These are phyloP conservation scores for Boletus sp. DNA, from an alignment of 768 basidiomycete species.

Conservation along the genomic window DNA sequence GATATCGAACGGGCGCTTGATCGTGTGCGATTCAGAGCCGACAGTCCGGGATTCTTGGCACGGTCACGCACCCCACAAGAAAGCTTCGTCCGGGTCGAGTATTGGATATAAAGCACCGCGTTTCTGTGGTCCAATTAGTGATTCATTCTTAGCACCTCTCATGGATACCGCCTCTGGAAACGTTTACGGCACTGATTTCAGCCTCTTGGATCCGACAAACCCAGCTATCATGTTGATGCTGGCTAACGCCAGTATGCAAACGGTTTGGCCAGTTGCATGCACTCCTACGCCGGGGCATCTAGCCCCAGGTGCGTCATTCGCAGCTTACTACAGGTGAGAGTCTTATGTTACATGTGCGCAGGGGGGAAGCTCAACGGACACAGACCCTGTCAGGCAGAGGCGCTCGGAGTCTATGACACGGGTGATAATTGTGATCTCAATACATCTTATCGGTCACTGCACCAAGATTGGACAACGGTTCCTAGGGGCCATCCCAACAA, in stretches of 20 bases:
- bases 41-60: neutral
- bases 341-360: neutral
- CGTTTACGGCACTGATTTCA: neutral
- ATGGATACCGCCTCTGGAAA: neutral
- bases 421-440: neutral
- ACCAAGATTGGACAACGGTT: neutral
- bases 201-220: neutral
- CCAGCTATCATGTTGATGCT: fast-evolving
- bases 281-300: neutral
- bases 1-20: neutral
- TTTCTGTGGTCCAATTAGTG: too few relatives aligned
- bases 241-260: neutral
- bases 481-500: neutral
- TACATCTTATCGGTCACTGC: neutral
- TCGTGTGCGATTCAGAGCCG: neutral
- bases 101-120: neutral
- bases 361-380: neutral
- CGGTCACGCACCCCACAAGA: too few relatives aligned
- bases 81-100: too few relatives aligned
- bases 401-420: neutral
- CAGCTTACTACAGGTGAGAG: neutral
- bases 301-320: neutral
- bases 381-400: neutral
- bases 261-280: neutral
- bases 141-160: neutral